A percentile compares a stretch with the other conserved stretches of the same genome.
Conservation (phyloP, 371 early-diverging fungal genomes). For the Rhizopus arrhizus region DNA sequence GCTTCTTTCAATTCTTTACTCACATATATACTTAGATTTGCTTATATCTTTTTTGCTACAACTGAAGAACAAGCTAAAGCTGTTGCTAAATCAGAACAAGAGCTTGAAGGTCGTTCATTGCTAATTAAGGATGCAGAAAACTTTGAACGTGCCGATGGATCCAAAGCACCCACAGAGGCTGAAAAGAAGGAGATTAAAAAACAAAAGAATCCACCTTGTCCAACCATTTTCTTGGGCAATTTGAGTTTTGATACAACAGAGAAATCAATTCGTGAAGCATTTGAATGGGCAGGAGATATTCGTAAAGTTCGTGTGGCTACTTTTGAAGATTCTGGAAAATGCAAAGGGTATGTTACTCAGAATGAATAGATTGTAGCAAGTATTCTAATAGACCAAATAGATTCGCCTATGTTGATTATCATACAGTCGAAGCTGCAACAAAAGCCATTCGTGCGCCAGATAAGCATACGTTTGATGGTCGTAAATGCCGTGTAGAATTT, state of each 20-base stretch:
- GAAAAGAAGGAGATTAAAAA: conserved; percentile 45
- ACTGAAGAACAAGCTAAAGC: conserved; percentile 60
- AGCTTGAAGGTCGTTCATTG: conserved; percentile 63
- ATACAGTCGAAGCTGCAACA: conserved; percentile 63
- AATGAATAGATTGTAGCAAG: not conserved
- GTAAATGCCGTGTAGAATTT: conserved; percentile 52
- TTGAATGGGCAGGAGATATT: conserved; percentile 67
- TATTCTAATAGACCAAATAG: conserved; percentile 21
- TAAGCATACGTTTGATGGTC: conserved; percentile 47
- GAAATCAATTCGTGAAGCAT: conserved; percentile 61
- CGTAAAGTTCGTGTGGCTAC: conserved; percentile 71
- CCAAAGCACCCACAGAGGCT: conserved; percentile 31
- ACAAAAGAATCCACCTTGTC: conserved; percentile 65
- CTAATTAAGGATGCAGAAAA: conserved; percentile 71
- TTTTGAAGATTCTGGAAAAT: conserved; percentile 75
- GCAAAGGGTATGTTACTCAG: conserved; percentile 63
- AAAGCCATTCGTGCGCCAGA: conserved; percentile 61
- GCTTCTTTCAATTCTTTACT: not conserved
- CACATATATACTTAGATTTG: conserved; percentile 51
- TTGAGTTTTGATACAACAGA: conserved; percentile 71
- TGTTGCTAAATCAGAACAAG: conserved; percentile 60
- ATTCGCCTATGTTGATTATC: conserved; percentile 72
- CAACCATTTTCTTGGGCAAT: conserved; percentile 85
- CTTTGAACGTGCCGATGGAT: conserved; percentile 56
- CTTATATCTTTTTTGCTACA: conserved; percentile 69